Base-by-base conservation (phyloP, 2,329 filamentous ascomycete species). In the Achaetomium macrosporum region DNA sequence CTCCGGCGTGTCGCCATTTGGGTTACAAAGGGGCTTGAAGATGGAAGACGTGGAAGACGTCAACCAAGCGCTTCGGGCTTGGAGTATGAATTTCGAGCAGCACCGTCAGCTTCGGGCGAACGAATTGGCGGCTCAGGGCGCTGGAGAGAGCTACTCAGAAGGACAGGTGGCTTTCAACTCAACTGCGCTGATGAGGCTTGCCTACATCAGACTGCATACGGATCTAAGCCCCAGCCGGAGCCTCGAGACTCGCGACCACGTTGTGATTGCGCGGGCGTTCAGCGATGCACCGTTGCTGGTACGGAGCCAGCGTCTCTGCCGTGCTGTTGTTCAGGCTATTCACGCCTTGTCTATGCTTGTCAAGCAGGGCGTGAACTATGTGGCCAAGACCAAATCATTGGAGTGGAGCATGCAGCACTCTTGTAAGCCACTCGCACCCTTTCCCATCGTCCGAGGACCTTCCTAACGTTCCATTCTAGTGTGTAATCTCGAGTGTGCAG, bases 261-360 rank as follows among this genome's bases (percentile, higher is more conserved):
- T 75, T 43, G 66, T 79, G 29, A 83, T 88, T 56, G 83, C 83
- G 1, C 74, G 75, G 36, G 77, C 81, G 1, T 76, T 88, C 56
- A 75, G 75, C 50, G 75, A 78, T 44, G 79, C 79, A 16, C 81
- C 82, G 1, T 70, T 78, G 25, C 74, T 85, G 11, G 73, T 78
- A 17, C 75, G 84, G 47, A 83, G 78, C 49, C 70, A 77, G 17
- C 77, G 80, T 31, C 73, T 87, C 20, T 82, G 80, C 33, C 73
- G 82, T 42, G 84, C 84, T 1, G 78, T 87, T 0, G 76, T 85
- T 29, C 84, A 88, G 61, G 81, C 83, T 1, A 80, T 84, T 29
- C 84, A 87, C 63, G 83, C 84, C 0, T 69, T 88, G 35, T 84
- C 82, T 3, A 82, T 86, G 71, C 71, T 84, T 20, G 80, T 85